phyloP scores from a whole-genome alignment of 106 monocot genomes.

The Dendrobium huoshanense region DNA sequence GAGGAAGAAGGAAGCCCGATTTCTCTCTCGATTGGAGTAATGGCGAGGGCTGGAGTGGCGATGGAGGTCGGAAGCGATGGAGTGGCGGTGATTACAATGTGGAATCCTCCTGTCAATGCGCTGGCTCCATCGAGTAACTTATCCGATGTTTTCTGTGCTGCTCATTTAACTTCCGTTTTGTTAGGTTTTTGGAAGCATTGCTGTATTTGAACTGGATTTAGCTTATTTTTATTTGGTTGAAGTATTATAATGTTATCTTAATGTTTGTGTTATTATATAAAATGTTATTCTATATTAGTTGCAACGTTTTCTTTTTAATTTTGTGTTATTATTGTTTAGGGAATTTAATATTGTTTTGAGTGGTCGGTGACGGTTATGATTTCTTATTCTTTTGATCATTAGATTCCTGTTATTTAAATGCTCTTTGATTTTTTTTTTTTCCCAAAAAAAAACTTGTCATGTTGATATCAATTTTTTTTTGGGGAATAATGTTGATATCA shows the following conservation, averaged over 20 bases:
- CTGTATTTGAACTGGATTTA: not conserved
- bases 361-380: not conserved
- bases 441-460: too few species aligned
- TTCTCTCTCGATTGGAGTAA: not conserved
- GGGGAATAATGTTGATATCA: too few species aligned
- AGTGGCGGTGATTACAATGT: slow-evolving; percentile 8
- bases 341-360: not conserved
- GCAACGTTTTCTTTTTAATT: not conserved
- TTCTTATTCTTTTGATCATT: not conserved
- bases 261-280: not conserved
- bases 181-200: not conserved
- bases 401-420: not conserved
- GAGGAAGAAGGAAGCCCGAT: not conserved
- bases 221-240: not conserved
- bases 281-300: not conserved
- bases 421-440: too few species aligned
- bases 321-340: not conserved
- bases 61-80: slow-evolving; percentile 16
- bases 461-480: too few species aligned
- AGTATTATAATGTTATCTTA: not conserved
- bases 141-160: not conserved
- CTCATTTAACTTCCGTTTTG: not conserved
- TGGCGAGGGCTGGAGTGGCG: slow-evolving; percentile 2
- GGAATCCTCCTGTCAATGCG: slow-evolving; percentile 12
- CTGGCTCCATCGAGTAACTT: slow-evolving; percentile 3